phyloP scores from a whole-genome alignment of 768 basidiomycete species.

The Tulasnella sp. region DNA sequence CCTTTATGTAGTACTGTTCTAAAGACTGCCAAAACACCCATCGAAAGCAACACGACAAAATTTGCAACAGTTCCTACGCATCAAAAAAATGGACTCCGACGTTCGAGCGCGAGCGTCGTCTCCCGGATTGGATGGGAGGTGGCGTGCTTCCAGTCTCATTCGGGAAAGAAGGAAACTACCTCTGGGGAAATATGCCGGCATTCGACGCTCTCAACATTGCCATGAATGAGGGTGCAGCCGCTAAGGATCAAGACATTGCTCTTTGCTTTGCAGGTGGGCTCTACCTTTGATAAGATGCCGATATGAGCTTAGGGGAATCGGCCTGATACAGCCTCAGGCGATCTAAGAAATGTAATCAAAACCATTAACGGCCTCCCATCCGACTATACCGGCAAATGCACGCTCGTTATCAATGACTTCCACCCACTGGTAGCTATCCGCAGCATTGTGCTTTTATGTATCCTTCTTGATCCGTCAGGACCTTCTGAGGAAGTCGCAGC shows the following conservation, averaged over 20 bases:
- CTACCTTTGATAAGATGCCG: background rate
- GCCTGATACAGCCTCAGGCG: slow-evolving; percentile 51
- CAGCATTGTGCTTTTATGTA: slow-evolving; percentile 51
- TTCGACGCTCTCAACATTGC: slow-evolving; percentile 44
- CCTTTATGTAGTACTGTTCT: slow-evolving; percentile 7
- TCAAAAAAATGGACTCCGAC: background rate
- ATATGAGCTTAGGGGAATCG: background rate
- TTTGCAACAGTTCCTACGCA: slow-evolving; percentile 43
- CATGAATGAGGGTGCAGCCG: slow-evolving; percentile 39
- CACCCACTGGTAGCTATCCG: slow-evolving; percentile 44
- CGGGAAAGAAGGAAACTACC: slow-evolving; percentile 35
- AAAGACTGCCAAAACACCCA: slow-evolving; percentile 50
- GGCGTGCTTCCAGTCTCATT: background rate
- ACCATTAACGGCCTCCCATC: slow-evolving; percentile 53
- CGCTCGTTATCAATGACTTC: slow-evolving; percentile 52
- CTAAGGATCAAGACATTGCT: slow-evolving; percentile 10
- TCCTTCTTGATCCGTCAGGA: slow-evolving; percentile 45
- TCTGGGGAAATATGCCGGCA: slow-evolving; percentile 47
- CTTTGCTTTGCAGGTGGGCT: slow-evolving; percentile 31
- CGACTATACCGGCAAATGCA: slow-evolving; percentile 49
- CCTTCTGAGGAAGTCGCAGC: slow-evolving; percentile 45
- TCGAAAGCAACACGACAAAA: slow-evolving; percentile 48
- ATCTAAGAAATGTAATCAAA: slow-evolving; percentile 51
- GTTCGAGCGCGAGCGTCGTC: background rate
- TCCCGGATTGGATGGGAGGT: background rate